Evolutionary conservation across 148 eudicot genomes (phyloP).

Genomic region (Silene uniflora): DNA sequence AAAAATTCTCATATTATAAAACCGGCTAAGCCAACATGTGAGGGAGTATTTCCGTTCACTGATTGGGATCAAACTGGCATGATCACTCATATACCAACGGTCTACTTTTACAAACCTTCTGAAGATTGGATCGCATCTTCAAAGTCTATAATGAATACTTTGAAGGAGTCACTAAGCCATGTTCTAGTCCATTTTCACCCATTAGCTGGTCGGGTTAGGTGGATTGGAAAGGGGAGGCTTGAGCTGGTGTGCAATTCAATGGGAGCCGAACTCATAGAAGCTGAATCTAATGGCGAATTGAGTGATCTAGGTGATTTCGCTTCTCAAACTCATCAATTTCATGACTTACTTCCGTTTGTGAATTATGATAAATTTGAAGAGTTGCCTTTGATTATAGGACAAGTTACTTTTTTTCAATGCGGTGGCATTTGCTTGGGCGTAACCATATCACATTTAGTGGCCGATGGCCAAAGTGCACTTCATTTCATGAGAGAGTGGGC

Average conservation of each 20-base stretch:
- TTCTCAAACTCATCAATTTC: conserved; percentile 17
- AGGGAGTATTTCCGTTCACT: conserved; percentile 36
- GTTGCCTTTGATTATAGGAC: conserved; percentile 35
- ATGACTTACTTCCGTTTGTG: conserved; percentile 28
- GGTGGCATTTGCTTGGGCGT: conserved; percentile 39
- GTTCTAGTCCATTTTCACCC: conserved; percentile 40
- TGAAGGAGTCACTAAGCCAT: conserved; percentile 41
- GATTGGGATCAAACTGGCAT: conserved; percentile 57
- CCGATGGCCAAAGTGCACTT: conserved; percentile 37
- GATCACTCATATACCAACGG: conserved; percentile 49
- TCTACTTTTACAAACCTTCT: conserved; percentile 49
- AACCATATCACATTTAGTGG: conserved; percentile 33
- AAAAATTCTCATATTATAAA: conserved; percentile 30
- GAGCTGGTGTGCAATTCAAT: conserved; percentile 30
- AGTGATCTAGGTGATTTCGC: conserved; percentile 32
- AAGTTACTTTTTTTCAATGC: conserved; percentile 34
- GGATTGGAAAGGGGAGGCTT: conserved; percentile 33
- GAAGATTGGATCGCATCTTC: conserved; percentile 22
- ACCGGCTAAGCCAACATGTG: conserved; percentile 48
- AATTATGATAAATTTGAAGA: conserved; percentile 36
- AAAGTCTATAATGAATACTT: conserved; percentile 27
- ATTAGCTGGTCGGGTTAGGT: conserved; percentile 31
- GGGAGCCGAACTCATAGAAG: conserved; percentile 41
- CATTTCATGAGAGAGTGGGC: conserved; percentile 45
- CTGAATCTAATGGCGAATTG: conserved; percentile 20